Base-by-base conservation (phyloP, 2,329 filamentous ascomycete species). In the Colletotrichum sp. region DNA sequence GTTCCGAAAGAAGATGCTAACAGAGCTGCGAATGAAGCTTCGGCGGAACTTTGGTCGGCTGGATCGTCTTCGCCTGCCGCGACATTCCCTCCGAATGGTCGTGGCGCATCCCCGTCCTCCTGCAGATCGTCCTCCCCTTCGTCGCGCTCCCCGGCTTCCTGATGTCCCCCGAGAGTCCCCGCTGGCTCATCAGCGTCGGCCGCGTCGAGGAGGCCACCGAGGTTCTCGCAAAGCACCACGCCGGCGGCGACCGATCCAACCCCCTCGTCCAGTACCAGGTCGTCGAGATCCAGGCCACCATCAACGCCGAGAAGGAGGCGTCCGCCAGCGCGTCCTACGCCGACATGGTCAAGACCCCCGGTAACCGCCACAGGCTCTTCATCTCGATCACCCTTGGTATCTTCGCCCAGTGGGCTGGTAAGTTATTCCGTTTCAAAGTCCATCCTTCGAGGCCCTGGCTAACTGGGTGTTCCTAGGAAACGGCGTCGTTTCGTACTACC, bases 101-200 rank as follows among this genome's bases (percentile, higher is more conserved):
- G 5, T 77, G 75, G 75, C 72, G 75, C 7, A 72, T 77, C 39
- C 75, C 75, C 16, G 73, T 68, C 59, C 80, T 89, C 3, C 79
- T 90, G 3, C 89, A 90, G 75, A 85, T 87, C 74, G 85, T 84
- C 32, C 84, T 71, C 85, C 87, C 87, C 4, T 73, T 85, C 34
- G 76, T 87, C 55, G 80, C 80, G 72, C 69, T 81, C 25, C 75
- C 77, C 36, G 80, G 78, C 71, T 79, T 82, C 71, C 79, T 80
- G 77, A 70, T 81, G 32, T 78, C 81, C 28, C 80, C 80, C 34
- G 81, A 82, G 78, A 82, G 81, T 27, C 81, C 81, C 30, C 78
- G 81, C 68, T 82, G 80, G 80, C 77, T 83, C 66, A 79, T 82
- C 60, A 81, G 78, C 25, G 74, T 74, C 13, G 79, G 79, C 66